Conservation (phyloP, 1,139 yeast species). For the Sugiyamaella pinicola region DNA sequence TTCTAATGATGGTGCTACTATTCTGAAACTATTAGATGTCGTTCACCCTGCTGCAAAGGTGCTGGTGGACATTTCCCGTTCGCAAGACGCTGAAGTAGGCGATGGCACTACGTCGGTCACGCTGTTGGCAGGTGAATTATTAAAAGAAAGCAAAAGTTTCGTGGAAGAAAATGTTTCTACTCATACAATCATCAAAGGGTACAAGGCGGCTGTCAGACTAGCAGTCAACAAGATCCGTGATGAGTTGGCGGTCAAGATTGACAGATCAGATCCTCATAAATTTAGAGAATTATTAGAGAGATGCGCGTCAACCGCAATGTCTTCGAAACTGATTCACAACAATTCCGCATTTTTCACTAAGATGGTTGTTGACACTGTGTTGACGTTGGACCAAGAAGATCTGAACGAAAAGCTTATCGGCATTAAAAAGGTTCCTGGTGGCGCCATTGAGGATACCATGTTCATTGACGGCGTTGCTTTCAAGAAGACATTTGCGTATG, state of each 20-base stretch:
- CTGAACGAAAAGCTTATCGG: conserved; percentile 91
- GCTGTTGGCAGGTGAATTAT: conserved; percentile 87
- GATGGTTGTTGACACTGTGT: conserved; percentile 95
- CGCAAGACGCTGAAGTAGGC: conserved; percentile 99
- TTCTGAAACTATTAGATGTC: conserved; percentile 84
- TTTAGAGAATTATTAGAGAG: conserved; percentile 79
- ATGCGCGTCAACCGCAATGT: conserved; percentile 97
- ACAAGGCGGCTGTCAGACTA: conserved; percentile 75
- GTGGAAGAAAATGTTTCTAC: conserved; percentile 96
- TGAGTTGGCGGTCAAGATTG: conserved; percentile 72
- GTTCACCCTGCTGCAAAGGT: conserved; percentile 98
- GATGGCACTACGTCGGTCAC: conserved; percentile 99
- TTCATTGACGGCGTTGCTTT: conserved; percentile 95
- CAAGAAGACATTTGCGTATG: conserved; percentile 94
- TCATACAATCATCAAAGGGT: conserved; percentile 84
- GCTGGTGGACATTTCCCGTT: conserved; percentile 89
- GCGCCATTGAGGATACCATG: conserved; percentile 90
- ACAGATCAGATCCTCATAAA: conserved; percentile 47
- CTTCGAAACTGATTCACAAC: conserved; percentile 85
- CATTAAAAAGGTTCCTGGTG: conserved; percentile 93
- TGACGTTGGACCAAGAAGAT: conserved; percentile 79
- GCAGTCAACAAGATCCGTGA: conserved; percentile 67
- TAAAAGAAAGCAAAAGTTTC: conserved; percentile 85
- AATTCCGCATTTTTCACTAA: conserved; percentile 88
- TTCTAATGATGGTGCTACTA: conserved; percentile 98